phyloP scores from a whole-genome alignment of 208 protist genomes.

The Dictyostelium gargantuum region DNA sequence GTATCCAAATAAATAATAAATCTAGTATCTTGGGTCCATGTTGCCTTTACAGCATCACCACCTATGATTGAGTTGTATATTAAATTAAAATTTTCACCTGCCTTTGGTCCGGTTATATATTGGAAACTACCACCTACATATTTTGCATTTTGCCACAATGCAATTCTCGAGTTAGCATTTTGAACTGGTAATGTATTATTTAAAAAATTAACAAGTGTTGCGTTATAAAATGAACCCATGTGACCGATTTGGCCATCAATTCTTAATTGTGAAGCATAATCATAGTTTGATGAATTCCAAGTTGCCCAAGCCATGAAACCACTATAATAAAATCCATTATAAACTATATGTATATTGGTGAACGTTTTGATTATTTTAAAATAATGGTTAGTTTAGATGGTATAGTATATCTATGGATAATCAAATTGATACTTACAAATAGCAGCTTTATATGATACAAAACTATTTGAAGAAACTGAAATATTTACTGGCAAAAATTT shows the following conservation, averaged over 20 bases:
- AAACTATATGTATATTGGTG: neutral
- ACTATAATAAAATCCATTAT: neutral
- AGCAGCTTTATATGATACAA: slow-evolving; percentile 11
- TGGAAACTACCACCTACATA: neutral
- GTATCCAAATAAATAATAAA: neutral
- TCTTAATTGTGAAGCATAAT: neutral
- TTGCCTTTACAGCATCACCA: neutral
- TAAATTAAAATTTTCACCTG: neutral
- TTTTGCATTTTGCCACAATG: neutral
- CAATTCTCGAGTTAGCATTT: neutral
- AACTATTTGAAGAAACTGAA: neutral
- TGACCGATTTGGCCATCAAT: neutral
- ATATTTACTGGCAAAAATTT: neutral
- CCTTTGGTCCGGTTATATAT: neutral
- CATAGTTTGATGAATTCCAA: neutral
- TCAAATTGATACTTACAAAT: neutral
- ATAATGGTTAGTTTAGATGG: too few relatives aligned
- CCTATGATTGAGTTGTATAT: neutral
- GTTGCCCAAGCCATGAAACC: neutral
- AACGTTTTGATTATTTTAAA: too few relatives aligned
- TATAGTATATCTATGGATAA: too few relatives aligned
- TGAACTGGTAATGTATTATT: neutral
- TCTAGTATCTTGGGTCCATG: neutral
- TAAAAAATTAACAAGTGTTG: neutral
- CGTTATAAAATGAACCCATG: neutral